phyloP scores from a whole-genome alignment of 768 basidiomycete genomes.

The Tubosaeta sp. region DNA sequence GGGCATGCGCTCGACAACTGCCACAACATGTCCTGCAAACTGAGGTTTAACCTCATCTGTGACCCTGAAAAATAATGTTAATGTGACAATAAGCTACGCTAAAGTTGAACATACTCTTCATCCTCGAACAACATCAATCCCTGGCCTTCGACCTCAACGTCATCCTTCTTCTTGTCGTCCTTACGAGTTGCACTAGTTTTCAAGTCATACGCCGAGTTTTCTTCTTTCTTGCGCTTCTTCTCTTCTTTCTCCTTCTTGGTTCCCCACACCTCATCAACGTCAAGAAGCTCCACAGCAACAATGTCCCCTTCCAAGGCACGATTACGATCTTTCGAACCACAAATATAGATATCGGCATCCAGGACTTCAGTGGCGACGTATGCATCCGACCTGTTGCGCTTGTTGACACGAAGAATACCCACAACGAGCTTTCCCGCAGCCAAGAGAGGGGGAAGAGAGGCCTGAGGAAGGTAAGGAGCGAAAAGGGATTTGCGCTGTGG shows the following conservation, averaged over 20 bases:
- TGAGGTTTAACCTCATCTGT: constrained; percentile 98
- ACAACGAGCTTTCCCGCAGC: constrained; percentile 97
- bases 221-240: constrained; percentile 99
- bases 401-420: constrained; percentile 95
- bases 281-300: constrained; percentile 94
- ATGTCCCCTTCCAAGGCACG: constrained; percentile 98
- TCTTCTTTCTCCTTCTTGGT: constrained; percentile 99
- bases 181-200: constrained; percentile 72
- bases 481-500: constrained; percentile 98
- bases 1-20: constrained; percentile 99
- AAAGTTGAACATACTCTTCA: constrained; percentile 65
- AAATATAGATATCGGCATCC: constrained; percentile 98
- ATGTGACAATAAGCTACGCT: not conserved
- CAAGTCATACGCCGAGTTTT: constrained; percentile 91
- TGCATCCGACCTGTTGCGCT: constrained; percentile 96
- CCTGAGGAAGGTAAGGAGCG: constrained; percentile 97
- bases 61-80: constrained; percentile 50
- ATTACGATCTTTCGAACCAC: constrained; percentile 98
- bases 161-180: constrained; percentile 99
- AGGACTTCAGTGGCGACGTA: constrained; percentile 98
- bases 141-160: constrained; percentile 99
- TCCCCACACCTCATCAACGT: constrained; percentile 97
- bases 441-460: constrained; percentile 91
- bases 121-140: constrained; percentile 96
- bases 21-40: constrained; percentile 98